Conservation (phyloP, 371 early-diverging fungal species). For the Apophysomyces ossiformis region DNA sequence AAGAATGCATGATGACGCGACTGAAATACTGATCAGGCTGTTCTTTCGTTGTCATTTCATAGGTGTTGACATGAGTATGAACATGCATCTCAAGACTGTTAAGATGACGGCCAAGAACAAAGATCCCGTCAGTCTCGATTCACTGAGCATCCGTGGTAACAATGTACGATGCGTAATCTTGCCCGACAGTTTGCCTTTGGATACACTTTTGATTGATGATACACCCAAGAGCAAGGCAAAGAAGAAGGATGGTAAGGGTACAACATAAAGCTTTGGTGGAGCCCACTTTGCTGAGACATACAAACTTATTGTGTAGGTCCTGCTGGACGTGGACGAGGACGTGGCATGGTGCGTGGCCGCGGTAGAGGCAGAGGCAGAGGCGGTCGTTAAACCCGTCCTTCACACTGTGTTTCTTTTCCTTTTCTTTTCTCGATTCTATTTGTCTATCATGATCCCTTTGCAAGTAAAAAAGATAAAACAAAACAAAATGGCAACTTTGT, state of each 20-base stretch:
- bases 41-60: not conserved
- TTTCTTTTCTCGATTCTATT: not conserved
- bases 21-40: constrained; percentile 1
- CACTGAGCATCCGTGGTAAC: constrained; percentile 93
- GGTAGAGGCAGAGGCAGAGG: constrained; percentile 58
- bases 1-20: not conserved
- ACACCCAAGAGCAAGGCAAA: constrained; percentile 90
- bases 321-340: constrained; percentile 59
- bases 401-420: not conserved
- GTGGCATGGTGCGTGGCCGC: constrained; percentile 63
- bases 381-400: constrained; percentile 29
- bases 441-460: not conserved
- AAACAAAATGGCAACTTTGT: not conserved
- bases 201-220: constrained; percentile 96
- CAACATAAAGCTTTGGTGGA: not conserved
- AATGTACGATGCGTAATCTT: constrained; percentile 94
- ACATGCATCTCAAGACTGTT: constrained; percentile 97
- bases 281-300: constrained; percentile 1
- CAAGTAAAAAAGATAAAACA: constrained; percentile 11
- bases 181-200: constrained; percentile 94
- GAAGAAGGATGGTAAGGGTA: constrained; percentile 53
- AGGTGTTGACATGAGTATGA: constrained; percentile 99
- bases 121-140: constrained; percentile 90
- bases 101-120: constrained; percentile 97
- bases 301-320: constrained; percentile 21